phyloP scores from a whole-genome alignment of 768 basidiomycete genomes.

The Paxillus ammoniavirescens region DNA sequence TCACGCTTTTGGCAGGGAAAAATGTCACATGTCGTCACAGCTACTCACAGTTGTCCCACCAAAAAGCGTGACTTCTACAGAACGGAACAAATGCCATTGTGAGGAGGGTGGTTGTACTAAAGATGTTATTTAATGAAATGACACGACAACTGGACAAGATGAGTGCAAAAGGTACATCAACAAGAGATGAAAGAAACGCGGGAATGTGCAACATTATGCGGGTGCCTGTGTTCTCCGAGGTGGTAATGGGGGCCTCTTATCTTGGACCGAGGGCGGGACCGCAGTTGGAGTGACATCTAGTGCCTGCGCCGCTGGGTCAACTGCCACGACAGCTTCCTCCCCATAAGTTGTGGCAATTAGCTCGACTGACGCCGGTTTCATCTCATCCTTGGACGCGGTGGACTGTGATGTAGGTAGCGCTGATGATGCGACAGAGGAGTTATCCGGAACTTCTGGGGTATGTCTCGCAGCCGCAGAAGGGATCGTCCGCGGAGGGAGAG shows the following conservation, averaged over 20 bases:
- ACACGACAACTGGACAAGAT: not conserved
- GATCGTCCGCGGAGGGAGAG: conserved; percentile 42
- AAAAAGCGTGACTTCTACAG: not conserved
- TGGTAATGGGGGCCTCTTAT: conserved; percentile 33
- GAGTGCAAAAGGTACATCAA: conserved; percentile 2
- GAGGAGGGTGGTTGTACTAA: no score
- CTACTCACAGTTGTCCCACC: no score
- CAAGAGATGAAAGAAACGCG: not conserved
- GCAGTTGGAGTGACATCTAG: conserved; percentile 4
- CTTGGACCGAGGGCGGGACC: not conserved
- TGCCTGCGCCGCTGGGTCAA: not conserved
- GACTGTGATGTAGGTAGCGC: conserved; percentile 49
- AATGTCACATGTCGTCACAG: no score
- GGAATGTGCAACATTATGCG: conserved; percentile 3
- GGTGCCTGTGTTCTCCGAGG: conserved; percentile 25
- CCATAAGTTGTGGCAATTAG: conserved; percentile 5
- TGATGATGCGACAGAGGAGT: conserved; percentile 15
- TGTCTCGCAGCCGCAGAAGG: conserved; percentile 31
- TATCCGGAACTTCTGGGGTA: conserved; percentile 24
- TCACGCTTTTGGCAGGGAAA: no score
- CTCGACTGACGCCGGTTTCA: conserved; percentile 27
- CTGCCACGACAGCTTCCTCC: conserved; percentile 5
- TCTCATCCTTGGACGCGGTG: conserved; percentile 50
- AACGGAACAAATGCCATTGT: no score
- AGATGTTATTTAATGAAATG: not conserved